These are phyloP conservation scores for Termitomyces sp. DNA, from an alignment of 768 basidiomycete species.

Conservation along the genomic window DNA sequence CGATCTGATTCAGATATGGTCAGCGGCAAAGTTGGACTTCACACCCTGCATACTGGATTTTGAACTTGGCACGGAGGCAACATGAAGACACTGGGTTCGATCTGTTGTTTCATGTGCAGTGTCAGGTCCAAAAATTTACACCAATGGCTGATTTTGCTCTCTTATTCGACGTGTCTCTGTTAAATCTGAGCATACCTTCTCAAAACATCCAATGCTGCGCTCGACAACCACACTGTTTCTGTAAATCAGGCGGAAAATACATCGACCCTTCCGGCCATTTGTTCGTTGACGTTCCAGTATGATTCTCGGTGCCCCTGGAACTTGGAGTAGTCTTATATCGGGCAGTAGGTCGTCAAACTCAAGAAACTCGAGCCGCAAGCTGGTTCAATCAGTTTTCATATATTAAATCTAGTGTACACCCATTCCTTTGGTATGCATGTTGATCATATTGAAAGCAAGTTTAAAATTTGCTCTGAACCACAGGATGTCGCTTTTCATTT, in stretches of 20 bases:
- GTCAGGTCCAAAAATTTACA: too few relatives aligned
- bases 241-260: neutral
- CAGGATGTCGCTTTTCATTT: too few relatives aligned
- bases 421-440: neutral
- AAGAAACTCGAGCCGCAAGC: neutral
- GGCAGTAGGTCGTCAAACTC: neutral
- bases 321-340: neutral
- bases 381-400: neutral
- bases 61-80: too few relatives aligned
- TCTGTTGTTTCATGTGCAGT: too few relatives aligned
- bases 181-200: neutral
- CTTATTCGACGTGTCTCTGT: neutral
- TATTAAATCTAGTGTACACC: neutral
- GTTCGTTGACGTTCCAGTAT: neutral
- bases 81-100: too few relatives aligned
- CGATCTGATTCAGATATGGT: too few relatives aligned
- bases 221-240: neutral
- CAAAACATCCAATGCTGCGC: neutral
- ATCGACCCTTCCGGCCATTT: neutral
- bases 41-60: too few relatives aligned
- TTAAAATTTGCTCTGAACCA: too few relatives aligned
- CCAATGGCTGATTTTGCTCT: neutral
- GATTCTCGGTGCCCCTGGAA: neutral
- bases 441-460: too few relatives aligned
- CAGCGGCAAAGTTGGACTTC: too few relatives aligned